phyloP scores from a whole-genome alignment of 176 grass and related monocot species.

The Oropetium thomaeum region DNA sequence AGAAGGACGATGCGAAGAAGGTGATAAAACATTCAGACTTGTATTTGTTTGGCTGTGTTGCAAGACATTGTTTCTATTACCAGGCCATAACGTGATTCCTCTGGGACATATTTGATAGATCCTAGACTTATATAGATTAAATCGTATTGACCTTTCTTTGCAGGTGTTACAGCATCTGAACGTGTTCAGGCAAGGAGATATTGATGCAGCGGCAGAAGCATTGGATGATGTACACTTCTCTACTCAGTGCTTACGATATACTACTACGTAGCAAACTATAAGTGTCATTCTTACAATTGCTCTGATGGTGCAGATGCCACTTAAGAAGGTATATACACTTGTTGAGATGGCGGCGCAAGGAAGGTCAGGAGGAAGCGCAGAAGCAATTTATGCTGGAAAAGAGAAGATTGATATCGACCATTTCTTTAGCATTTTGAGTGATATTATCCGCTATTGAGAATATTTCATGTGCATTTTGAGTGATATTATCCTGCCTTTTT shows the following conservation, averaged over 20 bases:
- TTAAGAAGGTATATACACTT: slow-evolving; percentile 76
- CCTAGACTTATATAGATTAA: not conserved
- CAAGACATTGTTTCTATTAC: not conserved
- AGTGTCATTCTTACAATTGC: slow-evolving; percentile 17
- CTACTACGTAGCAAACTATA: not conserved
- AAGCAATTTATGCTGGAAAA: slow-evolving; percentile 73
- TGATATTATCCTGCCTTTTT: not conserved
- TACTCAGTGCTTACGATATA: not conserved
- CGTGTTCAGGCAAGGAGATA: slow-evolving; percentile 65
- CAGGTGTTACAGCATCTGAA: slow-evolving; percentile 70
- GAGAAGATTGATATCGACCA: slow-evolving; percentile 85
- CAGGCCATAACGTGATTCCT: not conserved
- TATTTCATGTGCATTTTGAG: not conserved
- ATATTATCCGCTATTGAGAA: slow-evolving; percentile 58
- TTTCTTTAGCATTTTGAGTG: slow-evolving; percentile 91
- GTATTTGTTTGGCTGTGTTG: not conserved
- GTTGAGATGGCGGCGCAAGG: slow-evolving; percentile 89
- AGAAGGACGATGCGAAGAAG: slow-evolving; percentile 87
- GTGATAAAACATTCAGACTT: slow-evolving; percentile 31
- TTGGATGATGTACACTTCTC: slow-evolving; percentile 64
- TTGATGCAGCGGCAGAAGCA: slow-evolving; percentile 74
- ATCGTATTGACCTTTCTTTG: slow-evolving; percentile 13
- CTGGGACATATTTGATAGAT: not conserved
- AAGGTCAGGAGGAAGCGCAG: slow-evolving; percentile 52
- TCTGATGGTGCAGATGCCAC: slow-evolving; percentile 59